Evolutionary conservation across 441 rosid species (phyloP), one percentile per base, ranked within the genome.

Genomic region (Erodium moschatum): DNA sequence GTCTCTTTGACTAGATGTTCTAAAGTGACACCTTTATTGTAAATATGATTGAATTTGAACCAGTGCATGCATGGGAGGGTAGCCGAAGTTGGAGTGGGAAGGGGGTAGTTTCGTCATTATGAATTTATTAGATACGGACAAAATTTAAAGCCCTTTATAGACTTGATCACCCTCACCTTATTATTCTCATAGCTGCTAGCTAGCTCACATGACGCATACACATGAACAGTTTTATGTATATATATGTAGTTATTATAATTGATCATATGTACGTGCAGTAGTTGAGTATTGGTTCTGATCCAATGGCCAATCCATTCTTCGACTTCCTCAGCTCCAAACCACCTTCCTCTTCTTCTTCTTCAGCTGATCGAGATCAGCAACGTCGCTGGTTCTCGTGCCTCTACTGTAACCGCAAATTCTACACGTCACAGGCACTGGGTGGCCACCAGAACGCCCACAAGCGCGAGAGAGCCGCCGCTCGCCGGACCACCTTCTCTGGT

Each of bases 401-500:
- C 6, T 90, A 89, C 83, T 93, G 98, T 64, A 84, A 94, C 0
- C 86, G 98, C 20, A 89, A 86, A 80, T 93, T 90, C 85, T 88
- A 80, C 87, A 86, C 95, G 33, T 90, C 95, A 27, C 98, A 93
- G 78, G 97, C 98, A 56, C 91, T 93, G 21, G 98, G 96, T 11
- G 96, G 97, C 77, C 97, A 93, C 84, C 97, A 93, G 31, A 93
- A 90, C 79, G 98, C 97, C 6, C 98, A 93, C 87, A 89, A 89
- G 76, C 85, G 92, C 5, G 98, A 92, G 81, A 77, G 98, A 69
- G 98, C 96, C 15, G 92, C 96, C 2, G 81, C 89, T 68, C 86
- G 92, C 69, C 75, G 88, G 8, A 84, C 79, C 78, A 68, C 80
- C 42, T 72, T 81, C 70, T 64, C 68, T 12, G 21, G 75, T 19